Conservation (phyloP, 1,284 basidiomycete genomes). For the Cutaneotrichosporon cutaneum region DNA sequence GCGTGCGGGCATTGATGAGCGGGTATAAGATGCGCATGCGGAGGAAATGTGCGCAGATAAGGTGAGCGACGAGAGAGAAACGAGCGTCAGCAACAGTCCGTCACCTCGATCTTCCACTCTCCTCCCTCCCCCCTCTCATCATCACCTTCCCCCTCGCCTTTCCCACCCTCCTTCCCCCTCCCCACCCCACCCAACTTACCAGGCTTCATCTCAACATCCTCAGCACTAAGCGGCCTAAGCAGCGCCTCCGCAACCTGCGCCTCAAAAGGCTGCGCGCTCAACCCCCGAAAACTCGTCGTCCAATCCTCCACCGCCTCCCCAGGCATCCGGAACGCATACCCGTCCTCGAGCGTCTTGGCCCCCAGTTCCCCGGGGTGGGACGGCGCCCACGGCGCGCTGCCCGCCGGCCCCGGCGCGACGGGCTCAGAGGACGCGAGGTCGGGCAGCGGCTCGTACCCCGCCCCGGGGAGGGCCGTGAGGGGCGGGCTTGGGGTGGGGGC, state of each 20-base stretch:
- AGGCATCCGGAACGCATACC: slow-evolving; percentile 14
- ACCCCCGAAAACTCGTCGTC: slow-evolving; percentile 81
- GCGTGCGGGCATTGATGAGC: slow-evolving; percentile 1
- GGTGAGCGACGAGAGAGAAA: too few relatives aligned
- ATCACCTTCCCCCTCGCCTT: not conserved
- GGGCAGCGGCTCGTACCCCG: slow-evolving; percentile 27
- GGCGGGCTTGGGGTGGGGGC: slow-evolving; percentile 16
- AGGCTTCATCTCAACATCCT: slow-evolving; percentile 27
- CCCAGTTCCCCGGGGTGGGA: slow-evolving; percentile 7
- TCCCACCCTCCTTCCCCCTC: not conserved
- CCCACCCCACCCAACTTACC: slow-evolving; percentile 3
- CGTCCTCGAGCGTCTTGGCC: slow-evolving; percentile 7
- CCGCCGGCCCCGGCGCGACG: not conserved
- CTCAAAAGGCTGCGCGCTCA: slow-evolving; percentile 75
- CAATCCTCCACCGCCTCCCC: slow-evolving; percentile 60
- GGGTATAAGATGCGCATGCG: not conserved
- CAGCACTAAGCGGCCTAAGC: slow-evolving; percentile 68
- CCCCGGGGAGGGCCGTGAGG: slow-evolving; percentile 24
- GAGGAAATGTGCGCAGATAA: too few relatives aligned
- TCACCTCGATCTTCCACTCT: not conserved
- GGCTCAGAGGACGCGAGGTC: not conserved
- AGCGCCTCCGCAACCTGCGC: slow-evolving; percentile 72
- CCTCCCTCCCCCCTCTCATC: not conserved
- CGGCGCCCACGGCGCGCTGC: not conserved
- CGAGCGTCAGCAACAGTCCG: not conserved